Evolutionary conservation across 23 red algal species (phyloP), one percentile per base, ranked within the genome.

Genomic region (Gracilaria vermiculophylla): DNA sequence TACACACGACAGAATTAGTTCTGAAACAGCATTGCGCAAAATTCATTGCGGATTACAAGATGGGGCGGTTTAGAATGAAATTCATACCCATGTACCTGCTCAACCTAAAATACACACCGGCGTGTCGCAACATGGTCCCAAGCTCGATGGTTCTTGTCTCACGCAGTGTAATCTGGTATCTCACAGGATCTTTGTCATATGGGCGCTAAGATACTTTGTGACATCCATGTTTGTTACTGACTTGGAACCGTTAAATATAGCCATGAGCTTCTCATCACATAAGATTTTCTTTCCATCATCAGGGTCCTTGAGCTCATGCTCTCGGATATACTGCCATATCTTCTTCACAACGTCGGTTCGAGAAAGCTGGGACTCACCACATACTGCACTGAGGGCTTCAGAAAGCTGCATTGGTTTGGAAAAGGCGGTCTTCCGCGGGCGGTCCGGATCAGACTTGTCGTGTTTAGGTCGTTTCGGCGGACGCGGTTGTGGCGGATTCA

Each of bases 241-340:
- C 33, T 84, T 56, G 41, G 89, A 70, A 62, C 73, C 75, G 24
- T 92, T 73, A 58, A 94, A 98, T 14, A 98, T 76, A 33, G 71
- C 73, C 51, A 81, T 86, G 29, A 98, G 80, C 77, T 92, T 92
- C 53, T 69, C 96, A 71, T 98, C 96, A 66, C 96, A 98, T 23
- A 87, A 23, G 35, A 98, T 98, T 15, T 39, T 54, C 43, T 85
- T 76, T 31, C 89, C 70, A 41, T 98, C 83, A 53, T 87, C 83
- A 15, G 96, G 85, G 42, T 98, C 93, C 70, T 98, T 81, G 27
- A 98, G 80, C 41, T 89, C 4, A 40, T 93, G 84, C 42, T 70
- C 81, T 20, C 94, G 82, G 64, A 98, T 98, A 51, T 98, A 94
- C 23, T 72, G 64, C 96, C 96, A 98, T 51, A 98, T 62, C 35